Base-by-base conservation (phyloP, 495 filamentous ascomycete genomes). In the Penicillium odoratum region DNA sequence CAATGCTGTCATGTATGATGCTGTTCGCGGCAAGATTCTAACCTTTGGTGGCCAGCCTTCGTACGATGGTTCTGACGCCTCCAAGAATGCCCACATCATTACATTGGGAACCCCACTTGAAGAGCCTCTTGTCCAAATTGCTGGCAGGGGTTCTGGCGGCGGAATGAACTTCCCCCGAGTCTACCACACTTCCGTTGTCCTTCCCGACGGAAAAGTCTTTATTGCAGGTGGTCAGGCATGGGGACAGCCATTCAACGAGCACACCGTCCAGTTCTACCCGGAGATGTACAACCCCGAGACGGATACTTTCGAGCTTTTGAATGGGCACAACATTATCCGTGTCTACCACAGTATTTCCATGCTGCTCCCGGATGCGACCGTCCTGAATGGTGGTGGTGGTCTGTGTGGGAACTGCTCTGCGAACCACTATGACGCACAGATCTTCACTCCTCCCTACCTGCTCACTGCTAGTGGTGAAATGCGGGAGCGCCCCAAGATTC, bases 361-460 rank as follows among this genome's bases (percentile, higher is more conserved):
- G 5, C 77, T 88, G 21, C 68, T 87, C 16, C 80, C 75, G 1
- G 83, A 87, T 53, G 84, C 69, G 9, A 82, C 74, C 1, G 78
- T 86, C 11, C 59, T 85, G 31, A 75, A 69, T 31, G 82, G 75
- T 34, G 85, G 84, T 7, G 78, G 84, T 21, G 83, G 83, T 4
- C 78, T 86, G 8, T 83, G 83, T 52, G 78, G 69, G 18, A 68
- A 67, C 56, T 83, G 81, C 65, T 61, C 69, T 3, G 72, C 73
- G 34, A 85, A 87, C 58, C 84, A 87, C 63, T 81, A 76, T 51
- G 83, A 87, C 60, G 77, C 66, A 4, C 80, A 86, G 62, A 74
- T 86, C 56, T 87, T 78, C 69, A 74, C 67, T 45, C 84, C 84
- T 2, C 71, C 79, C 1, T 86, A 87, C 61, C 75, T 86, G 1